Evolutionary conservation across 345 rosid species (phyloP).

Genomic region (Salix arbutifolia): DNA sequence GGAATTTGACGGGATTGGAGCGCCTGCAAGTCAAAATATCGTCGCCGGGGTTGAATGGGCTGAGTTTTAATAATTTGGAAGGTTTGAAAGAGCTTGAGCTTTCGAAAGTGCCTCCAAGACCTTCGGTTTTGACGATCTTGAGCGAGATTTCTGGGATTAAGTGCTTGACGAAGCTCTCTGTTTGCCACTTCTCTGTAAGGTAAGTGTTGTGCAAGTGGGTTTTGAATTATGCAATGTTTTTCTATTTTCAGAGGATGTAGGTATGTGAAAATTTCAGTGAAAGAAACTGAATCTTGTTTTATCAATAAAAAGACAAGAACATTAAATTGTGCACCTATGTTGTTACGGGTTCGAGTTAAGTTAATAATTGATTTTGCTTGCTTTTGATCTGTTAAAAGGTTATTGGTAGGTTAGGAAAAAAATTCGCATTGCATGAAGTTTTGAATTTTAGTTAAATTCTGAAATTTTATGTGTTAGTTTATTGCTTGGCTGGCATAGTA

Average conservation of each 20-base stretch:
- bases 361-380: background rate
- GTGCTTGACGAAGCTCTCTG: slow-evolving; percentile 79
- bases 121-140: slow-evolving; percentile 69
- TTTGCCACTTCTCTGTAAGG: slow-evolving; percentile 91
- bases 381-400: background rate
- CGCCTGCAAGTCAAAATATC: slow-evolving; percentile 80
- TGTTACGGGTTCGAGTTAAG: background rate
- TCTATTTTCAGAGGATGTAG: background rate
- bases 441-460: background rate
- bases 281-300: background rate
- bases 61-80: slow-evolving; percentile 57
- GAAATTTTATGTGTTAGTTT: background rate
- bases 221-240: background rate
- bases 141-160: slow-evolving; percentile 74
- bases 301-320: background rate
- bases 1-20: slow-evolving; percentile 65
- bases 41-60: slow-evolving; percentile 51
- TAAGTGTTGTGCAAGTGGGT: slow-evolving; percentile 12
- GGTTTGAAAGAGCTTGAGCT: slow-evolving; percentile 86
- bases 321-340: background rate
- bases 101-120: slow-evolving; percentile 60
- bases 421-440: background rate
- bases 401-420: background rate
- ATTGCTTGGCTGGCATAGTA: background rate
- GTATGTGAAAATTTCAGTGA: background rate